Evolutionary conservation across 2,329 filamentous ascomycete species (phyloP).

Genomic region (Apiospora malaysiana): DNA sequence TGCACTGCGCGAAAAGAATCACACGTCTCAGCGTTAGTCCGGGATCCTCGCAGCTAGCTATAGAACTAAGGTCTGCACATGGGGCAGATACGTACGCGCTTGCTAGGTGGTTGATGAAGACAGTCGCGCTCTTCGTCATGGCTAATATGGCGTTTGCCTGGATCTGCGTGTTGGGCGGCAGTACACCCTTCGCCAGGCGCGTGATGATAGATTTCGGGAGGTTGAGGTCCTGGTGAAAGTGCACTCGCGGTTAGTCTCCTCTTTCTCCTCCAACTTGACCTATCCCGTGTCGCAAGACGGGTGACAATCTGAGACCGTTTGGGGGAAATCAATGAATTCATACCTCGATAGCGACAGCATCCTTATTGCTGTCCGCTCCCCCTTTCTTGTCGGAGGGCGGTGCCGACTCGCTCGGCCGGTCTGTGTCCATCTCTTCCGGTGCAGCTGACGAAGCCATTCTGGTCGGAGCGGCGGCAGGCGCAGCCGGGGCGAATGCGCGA

Average conservation of each 20-base stretch:
- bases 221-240: conserved; percentile 66
- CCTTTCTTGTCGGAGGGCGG: conserved; percentile 39
- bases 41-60: background rate
- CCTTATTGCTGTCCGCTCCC: conserved; percentile 46
- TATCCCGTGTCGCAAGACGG: background rate
- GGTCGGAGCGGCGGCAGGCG: conserved; percentile 24
- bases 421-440: conserved; percentile 43
- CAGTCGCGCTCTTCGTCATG: conserved; percentile 80
- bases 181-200: conserved; percentile 77
- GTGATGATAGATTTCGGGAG: conserved; percentile 84
- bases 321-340: conserved; percentile 21
- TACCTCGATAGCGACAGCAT: conserved; percentile 60
- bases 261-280: no score
- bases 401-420: conserved; percentile 36
- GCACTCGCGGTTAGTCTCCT: background rate
- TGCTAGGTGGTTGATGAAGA: conserved; percentile 83
- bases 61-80: background rate
- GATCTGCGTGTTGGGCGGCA: conserved; percentile 82
- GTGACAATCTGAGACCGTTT: background rate
- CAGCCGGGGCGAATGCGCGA: conserved; percentile 27
- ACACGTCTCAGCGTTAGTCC: background rate
- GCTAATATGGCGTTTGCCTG: conserved; percentile 82
- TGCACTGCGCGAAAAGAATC: conserved; percentile 55
- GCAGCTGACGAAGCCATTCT: conserved; percentile 35
- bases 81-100: conserved; percentile 63